Evolutionary conservation across 495 filamentous ascomycete species (phyloP).

Genomic region (Wilcoxina mikolae): DNA sequence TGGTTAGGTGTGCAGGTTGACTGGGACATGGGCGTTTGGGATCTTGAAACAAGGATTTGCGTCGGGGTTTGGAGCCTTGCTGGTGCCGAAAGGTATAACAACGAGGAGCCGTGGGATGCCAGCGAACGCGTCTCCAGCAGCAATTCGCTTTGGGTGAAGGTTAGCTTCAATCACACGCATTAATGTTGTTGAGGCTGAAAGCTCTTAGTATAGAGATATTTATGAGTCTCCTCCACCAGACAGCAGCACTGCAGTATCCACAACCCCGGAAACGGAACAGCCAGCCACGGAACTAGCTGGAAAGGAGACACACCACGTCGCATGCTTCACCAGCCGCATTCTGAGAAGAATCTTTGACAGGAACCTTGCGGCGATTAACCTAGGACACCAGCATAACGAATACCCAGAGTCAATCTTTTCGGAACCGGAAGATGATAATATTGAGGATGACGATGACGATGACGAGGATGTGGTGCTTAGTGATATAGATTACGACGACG

Average conservation of each 20-base stretch:
- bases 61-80: constrained; percentile 16
- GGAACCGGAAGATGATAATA: background rate
- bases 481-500: background rate
- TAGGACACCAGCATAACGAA: background rate
- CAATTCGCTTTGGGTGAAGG: background rate
- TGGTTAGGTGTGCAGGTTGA: constrained; percentile 20
- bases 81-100: background rate
- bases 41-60: constrained; percentile 20
- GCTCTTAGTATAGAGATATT: background rate
- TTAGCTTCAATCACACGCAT: too few relatives aligned
- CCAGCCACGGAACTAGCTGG: background rate
- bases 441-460: background rate
- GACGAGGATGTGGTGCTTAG: background rate
- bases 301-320: background rate
- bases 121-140: background rate
- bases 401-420: background rate
- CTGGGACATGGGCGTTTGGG: constrained; percentile 23
- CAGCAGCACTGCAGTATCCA: background rate
- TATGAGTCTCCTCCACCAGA: background rate
- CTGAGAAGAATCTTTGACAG: background rate
- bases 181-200: too few relatives aligned
- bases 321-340: background rate
- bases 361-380: background rate
- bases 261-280: background rate
- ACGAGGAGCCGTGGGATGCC: background rate